Evolutionary conservation across 495 filamentous ascomycete species (phyloP).

Genomic region (Tuber borchii): DNA sequence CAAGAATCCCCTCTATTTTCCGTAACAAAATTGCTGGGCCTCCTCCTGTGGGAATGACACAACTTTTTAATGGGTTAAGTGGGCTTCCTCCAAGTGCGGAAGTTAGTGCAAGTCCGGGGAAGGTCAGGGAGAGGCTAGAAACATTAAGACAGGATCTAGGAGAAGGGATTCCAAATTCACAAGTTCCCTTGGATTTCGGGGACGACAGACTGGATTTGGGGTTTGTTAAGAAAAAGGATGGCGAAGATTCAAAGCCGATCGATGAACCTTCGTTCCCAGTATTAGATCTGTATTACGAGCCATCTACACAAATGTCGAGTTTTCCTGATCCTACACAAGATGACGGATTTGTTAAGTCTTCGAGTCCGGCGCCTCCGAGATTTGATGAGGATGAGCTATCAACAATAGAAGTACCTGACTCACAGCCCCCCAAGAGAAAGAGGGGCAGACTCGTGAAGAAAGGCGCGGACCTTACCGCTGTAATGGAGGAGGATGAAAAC

Average conservation of each 20-base stretch:
- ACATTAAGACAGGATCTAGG: slow-evolving; percentile 37
- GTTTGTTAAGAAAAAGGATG: not conserved
- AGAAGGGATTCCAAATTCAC: slow-evolving; percentile 28
- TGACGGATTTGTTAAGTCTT: slow-evolving; percentile 57
- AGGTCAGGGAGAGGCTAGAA: slow-evolving; percentile 12
- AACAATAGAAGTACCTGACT: slow-evolving; percentile 21
- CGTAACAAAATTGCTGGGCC: slow-evolving; percentile 16
- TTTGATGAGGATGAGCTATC: slow-evolving; percentile 26
- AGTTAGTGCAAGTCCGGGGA: slow-evolving; percentile 24
- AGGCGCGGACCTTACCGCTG: slow-evolving; percentile 45
- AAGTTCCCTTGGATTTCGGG: slow-evolving; percentile 26
- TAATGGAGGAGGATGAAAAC: slow-evolving; percentile 53
- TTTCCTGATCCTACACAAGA: slow-evolving; percentile 80
- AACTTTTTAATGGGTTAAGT: slow-evolving; percentile 36
- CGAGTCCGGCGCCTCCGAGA: slow-evolving; percentile 32
- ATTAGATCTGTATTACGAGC: slow-evolving; percentile 2
- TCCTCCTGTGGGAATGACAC: slow-evolving; percentile 35
- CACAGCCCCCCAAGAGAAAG: slow-evolving; percentile 25
- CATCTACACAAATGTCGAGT: slow-evolving; percentile 24
- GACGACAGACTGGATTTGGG: slow-evolving; percentile 17
- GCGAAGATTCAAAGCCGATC: not conserved
- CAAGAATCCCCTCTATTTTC: slow-evolving; percentile 36
- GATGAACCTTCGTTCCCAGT: not conserved
- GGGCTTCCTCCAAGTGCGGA: slow-evolving; percentile 30
- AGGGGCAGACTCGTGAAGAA: slow-evolving; percentile 47